phyloP scores from a whole-genome alignment of 257 asterid species.

The Verbena officinalis region DNA sequence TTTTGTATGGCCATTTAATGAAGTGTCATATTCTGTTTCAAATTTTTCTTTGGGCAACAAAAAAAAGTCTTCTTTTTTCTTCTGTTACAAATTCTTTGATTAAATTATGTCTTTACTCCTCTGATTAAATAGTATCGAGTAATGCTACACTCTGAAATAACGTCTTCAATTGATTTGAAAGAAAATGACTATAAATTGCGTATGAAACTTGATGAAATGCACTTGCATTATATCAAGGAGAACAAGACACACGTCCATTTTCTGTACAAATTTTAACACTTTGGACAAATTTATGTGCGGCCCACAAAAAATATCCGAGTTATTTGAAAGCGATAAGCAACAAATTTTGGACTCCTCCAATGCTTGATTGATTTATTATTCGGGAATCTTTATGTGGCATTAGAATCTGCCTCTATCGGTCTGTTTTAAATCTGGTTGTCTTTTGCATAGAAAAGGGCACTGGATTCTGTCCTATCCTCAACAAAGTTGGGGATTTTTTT shows the following conservation, averaged over 20 bases:
- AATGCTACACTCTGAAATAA: not conserved
- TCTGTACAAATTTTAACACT: not conserved
- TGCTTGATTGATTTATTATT: slow-evolving; percentile 9
- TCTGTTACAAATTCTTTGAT: not conserved
- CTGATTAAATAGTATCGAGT: no score
- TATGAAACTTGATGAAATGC: not conserved
- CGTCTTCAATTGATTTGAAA: not conserved
- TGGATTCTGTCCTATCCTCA: slow-evolving; percentile 21
- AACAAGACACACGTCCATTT: not conserved
- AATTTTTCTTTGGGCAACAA: not conserved
- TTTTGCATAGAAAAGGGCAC: slow-evolving; percentile 23
- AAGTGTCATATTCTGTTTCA: not conserved
- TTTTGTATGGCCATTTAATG: not conserved
- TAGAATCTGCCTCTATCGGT: slow-evolving; percentile 21
- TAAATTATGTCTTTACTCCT: not conserved
- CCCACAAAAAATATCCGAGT: slow-evolving; percentile 12
- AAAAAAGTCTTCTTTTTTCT: not conserved
- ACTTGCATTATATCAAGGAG: no score
- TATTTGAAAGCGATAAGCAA: slow-evolving; percentile 21
- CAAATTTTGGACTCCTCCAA: not conserved
- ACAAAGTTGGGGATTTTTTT: not conserved
- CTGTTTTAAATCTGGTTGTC: slow-evolving; percentile 8
- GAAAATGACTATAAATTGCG: not conserved
- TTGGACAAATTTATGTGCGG: not conserved
- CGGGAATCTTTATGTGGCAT: slow-evolving; percentile 35